phyloP scores from a whole-genome alignment of 495 filamentous ascomycete genomes.

The Astrothelium macrocarpum region DNA sequence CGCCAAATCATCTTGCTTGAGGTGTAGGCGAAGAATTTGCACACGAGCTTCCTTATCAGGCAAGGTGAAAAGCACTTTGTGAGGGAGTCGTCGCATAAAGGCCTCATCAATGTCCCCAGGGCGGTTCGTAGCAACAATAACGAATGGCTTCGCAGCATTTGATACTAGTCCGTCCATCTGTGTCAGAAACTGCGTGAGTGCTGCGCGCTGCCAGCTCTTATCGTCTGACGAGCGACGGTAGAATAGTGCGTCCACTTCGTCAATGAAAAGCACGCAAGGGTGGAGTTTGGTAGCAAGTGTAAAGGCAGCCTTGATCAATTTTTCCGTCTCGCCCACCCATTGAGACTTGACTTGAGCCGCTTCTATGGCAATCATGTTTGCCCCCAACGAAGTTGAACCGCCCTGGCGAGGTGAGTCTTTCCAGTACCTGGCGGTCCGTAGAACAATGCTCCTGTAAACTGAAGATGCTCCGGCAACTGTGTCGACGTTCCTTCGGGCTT shows the following conservation, averaged over 20 bases:
- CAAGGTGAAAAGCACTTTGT: neutral
- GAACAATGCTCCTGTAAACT: neutral
- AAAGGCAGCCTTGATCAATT: neutral
- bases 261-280: neutral
- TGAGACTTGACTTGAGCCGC: neutral
- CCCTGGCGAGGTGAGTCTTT: neutral
- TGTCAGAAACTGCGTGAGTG: neutral
- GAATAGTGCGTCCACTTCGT: neutral
- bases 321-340: neutral
- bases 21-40: neutral
- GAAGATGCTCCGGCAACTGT: neutral
- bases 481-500: neutral
- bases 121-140: neutral
- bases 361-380: neutral
- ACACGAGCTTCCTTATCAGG: neutral
- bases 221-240: neutral
- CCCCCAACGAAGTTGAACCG: neutral
- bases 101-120: neutral
- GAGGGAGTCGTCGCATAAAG: neutral
- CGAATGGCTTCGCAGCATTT: neutral
- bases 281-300: neutral
- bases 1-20: neutral
- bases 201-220: neutral
- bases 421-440: neutral
- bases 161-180: neutral